These are phyloP conservation scores for Penicillium sp. DNA, from an alignment of 2,329 filamentous ascomycete genomes.

Conservation along the genomic window DNA sequence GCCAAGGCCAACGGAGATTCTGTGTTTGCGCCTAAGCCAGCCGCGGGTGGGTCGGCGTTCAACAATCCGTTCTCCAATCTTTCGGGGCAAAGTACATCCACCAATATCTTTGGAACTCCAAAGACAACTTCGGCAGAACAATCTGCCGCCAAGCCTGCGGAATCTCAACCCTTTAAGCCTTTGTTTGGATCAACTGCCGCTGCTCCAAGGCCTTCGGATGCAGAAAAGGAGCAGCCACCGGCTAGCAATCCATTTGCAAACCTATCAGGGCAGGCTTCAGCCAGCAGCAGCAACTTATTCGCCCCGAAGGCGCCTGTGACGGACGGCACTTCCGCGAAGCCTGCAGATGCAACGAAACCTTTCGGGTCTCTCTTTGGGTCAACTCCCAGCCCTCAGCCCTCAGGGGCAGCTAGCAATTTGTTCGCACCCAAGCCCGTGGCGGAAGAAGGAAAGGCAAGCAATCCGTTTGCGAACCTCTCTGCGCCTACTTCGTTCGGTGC, in stretches of 20 bases:
- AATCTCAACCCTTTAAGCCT: constrained; percentile 8
- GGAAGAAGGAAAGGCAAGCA: constrained; percentile 24
- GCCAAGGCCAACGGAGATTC: constrained; percentile 15
- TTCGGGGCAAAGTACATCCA: constrained; percentile 6
- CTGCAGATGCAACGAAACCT: constrained; percentile 1
- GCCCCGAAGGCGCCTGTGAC: neutral
- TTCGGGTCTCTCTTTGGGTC: constrained; percentile 7
- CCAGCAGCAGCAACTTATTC: constrained; percentile 4
- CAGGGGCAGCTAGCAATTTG: constrained; percentile 35
- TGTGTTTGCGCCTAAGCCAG: constrained; percentile 10
- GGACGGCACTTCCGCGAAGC: constrained; percentile 5
- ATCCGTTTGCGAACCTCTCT: constrained; percentile 34
- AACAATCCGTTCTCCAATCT: constrained; percentile 13
- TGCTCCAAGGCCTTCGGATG: constrained; percentile 1
- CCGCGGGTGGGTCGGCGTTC: neutral
- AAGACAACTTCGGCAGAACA: constrained; percentile 2
- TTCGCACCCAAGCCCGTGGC: constrained; percentile 21
- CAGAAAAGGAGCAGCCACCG: neutral
- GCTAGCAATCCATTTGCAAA: constrained; percentile 10
- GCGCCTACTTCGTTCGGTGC: neutral
- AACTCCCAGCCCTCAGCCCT: constrained; percentile 22
- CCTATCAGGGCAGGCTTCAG: neutral
- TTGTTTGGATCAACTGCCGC: constrained; percentile 9
- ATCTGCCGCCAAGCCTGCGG: constrained; percentile 2
- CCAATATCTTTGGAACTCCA: constrained; percentile 6